Base-by-base conservation (phyloP, 2,329 filamentous ascomycete species). In the Alternaria ethzedia region DNA sequence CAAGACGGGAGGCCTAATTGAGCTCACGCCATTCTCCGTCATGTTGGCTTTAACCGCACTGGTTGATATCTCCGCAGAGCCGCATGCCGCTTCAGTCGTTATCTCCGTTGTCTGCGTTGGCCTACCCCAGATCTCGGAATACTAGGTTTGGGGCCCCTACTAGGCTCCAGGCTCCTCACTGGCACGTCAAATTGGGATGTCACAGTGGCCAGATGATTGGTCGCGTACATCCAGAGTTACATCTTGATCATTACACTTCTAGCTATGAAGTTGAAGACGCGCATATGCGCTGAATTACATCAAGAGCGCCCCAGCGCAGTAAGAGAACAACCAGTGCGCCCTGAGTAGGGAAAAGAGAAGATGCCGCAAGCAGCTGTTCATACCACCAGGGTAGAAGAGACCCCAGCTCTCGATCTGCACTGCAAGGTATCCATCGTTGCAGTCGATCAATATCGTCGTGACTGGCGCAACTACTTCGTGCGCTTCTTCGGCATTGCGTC, bases 401-500 rank as follows among this genome's bases (percentile, higher is more conserved):
- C 23, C 0, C 55, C 56, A 56, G 60, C 47, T 60, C 57, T 54
- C 43, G 54, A 65, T 64, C 67, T 69, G 61, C 57, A 63, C 59
- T 45, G 30, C 11, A 43, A 51, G n/a, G 13, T 3, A 54, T 11
- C 1, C 1, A 21, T 28, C n/a, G 9, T 13, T 20, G 13, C 11
- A 59, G 49, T 50, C 60, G 43, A 59, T 54, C 43, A 44, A 15
- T 45, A 2, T 17, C 3, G 12, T 30, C 12, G 45, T 28, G 8
- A 6, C 25, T 44, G 28, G 28, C 51, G 21, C 49, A 20, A 54
- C 46, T 43, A 44, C 2, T 41, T 54, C 6, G 45, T 23, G n/a
- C 63, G 60, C 30, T 63, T 70, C 17, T 60, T 65, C 1, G 68
- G 62, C 56, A 54, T 64, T 4, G 61, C 56, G 28, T 62, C 59